These are phyloP conservation scores for Opeltia flavorubescens DNA, from an alignment of 495 filamentous ascomycete species.

Conservation along the genomic window DNA sequence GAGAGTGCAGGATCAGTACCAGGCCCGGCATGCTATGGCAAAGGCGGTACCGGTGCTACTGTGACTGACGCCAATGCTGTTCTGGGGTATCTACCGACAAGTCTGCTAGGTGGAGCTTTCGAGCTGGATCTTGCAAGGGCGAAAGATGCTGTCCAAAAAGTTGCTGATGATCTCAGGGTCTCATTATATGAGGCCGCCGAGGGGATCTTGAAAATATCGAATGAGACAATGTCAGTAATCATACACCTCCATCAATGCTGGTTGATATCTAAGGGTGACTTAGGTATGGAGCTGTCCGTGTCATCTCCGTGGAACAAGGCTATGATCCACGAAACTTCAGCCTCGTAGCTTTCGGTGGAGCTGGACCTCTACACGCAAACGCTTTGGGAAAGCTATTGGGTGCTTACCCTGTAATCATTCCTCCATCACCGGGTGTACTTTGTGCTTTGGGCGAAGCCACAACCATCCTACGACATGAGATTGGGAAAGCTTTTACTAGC, in stretches of 20 bases:
- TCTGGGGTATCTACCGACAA: conserved; percentile 33
- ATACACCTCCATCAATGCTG: too few species aligned
- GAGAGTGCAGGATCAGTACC: conserved; percentile 34
- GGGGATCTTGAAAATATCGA: conserved; percentile 33
- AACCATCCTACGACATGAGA: conserved; percentile 32
- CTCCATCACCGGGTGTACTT: conserved; percentile 34
- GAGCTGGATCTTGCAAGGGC: conserved; percentile 28
- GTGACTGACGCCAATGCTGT: conserved; percentile 38
- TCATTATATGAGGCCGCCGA: conserved; percentile 29
- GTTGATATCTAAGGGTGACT: not conserved
- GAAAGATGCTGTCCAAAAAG: conserved; percentile 21
- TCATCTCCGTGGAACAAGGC: conserved; percentile 37
- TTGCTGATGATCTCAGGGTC: conserved; percentile 31
- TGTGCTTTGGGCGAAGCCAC: conserved; percentile 36
- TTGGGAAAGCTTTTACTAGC: conserved; percentile 29
- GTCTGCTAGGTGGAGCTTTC: conserved; percentile 31
- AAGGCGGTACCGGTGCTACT: conserved; percentile 29
- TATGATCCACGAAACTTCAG: conserved; percentile 39
- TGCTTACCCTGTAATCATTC: conserved; percentile 36
- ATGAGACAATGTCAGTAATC: conserved; percentile 28
- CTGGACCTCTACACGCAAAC: conserved; percentile 36
- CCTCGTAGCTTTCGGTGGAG: conserved; percentile 37
- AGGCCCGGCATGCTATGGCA: conserved; percentile 35
- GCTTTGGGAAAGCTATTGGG: conserved; percentile 33
- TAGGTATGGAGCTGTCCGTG: conserved; percentile 31